These are phyloP conservation scores for Leishmania tropica DNA, from an alignment of 208 protist species.

Conservation along the genomic window DNA sequence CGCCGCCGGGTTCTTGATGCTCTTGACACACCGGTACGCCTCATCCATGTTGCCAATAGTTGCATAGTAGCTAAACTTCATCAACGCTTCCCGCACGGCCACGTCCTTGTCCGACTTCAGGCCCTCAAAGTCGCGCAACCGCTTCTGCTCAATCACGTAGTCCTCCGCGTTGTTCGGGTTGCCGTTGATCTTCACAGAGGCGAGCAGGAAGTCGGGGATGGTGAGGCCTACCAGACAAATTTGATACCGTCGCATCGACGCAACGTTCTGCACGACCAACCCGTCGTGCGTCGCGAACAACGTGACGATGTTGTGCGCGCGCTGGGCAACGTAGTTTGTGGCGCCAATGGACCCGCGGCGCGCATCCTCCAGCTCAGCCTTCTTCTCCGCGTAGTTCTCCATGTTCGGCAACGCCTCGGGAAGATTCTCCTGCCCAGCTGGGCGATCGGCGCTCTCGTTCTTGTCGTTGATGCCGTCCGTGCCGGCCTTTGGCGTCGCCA, in stretches of 20 bases:
- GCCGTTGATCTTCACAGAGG: slow-evolving; percentile 83
- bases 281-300: slow-evolving; percentile 86
- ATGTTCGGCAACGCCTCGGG: slow-evolving; percentile 79
- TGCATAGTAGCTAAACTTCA: slow-evolving; percentile 97
- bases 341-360: slow-evolving; percentile 52
- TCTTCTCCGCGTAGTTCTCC: slow-evolving; percentile 80
- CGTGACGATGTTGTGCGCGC: slow-evolving; percentile 83
- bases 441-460: slow-evolving; percentile 18
- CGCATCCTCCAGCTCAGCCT: slow-evolving; percentile 34
- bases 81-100: slow-evolving; percentile 90
- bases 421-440: slow-evolving; percentile 47
- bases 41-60: slow-evolving; percentile 98
- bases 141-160: slow-evolving; percentile 91
- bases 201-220: slow-evolving; percentile 92
- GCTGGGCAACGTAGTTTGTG: slow-evolving; percentile 63
- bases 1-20: slow-evolving; percentile 91
- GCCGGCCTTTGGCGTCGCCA: slow-evolving; percentile 5
- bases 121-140: slow-evolving; percentile 94
- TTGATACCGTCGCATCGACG: slow-evolving; percentile 77
- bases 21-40: slow-evolving; percentile 96
- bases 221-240: slow-evolving; percentile 91
- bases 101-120: slow-evolving; percentile 89
- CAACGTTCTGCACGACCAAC: slow-evolving; percentile 84
- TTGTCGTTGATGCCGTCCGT: neutral
- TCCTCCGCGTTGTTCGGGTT: slow-evolving; percentile 80